Conservation (phyloP, 2,329 filamentous ascomycete species). For the Sporothrix brunneoviolacea region DNA sequence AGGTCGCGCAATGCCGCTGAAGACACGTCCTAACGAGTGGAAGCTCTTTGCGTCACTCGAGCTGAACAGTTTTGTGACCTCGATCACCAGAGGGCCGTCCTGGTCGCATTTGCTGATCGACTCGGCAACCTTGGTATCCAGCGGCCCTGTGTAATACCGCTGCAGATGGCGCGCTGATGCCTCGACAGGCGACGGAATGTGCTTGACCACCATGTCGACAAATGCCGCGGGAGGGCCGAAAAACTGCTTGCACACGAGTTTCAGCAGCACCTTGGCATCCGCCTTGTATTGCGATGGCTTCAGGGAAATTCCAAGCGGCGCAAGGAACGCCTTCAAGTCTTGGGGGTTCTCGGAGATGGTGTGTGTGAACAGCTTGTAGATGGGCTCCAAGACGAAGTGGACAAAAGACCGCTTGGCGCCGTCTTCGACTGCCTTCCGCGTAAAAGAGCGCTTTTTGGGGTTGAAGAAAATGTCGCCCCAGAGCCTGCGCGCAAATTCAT, state of each 20-base stretch:
- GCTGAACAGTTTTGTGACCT: slow-evolving; percentile 90
- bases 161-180: slow-evolving; percentile 72
- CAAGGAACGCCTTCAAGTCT: slow-evolving; percentile 72
- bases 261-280: slow-evolving; percentile 83
- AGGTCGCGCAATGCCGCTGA: slow-evolving; percentile 83
- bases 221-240: slow-evolving; percentile 86
- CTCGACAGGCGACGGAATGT: slow-evolving; percentile 79
- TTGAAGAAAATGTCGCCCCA: slow-evolving; percentile 99
- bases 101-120: slow-evolving; percentile 79
- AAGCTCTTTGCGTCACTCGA: slow-evolving; percentile 86
- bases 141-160: slow-evolving; percentile 84
- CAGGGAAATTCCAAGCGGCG: slow-evolving; percentile 70
- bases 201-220: slow-evolving; percentile 88
- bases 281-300: slow-evolving; percentile 90
- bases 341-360: slow-evolving; percentile 86
- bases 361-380: slow-evolving; percentile 96
- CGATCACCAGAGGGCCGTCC: slow-evolving; percentile 84
- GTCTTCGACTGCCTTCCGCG: slow-evolving; percentile 76
- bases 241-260: slow-evolving; percentile 88
- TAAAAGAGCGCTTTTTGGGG: slow-evolving; percentile 82
- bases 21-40: slow-evolving; percentile 80
- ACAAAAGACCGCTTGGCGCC: slow-evolving; percentile 80
- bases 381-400: slow-evolving; percentile 88
- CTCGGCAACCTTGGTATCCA: slow-evolving; percentile 72
- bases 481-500: slow-evolving; percentile 75